Base-by-base conservation (phyloP, 164 flowering plant genomes). In the Hamamelis virginiana region DNA sequence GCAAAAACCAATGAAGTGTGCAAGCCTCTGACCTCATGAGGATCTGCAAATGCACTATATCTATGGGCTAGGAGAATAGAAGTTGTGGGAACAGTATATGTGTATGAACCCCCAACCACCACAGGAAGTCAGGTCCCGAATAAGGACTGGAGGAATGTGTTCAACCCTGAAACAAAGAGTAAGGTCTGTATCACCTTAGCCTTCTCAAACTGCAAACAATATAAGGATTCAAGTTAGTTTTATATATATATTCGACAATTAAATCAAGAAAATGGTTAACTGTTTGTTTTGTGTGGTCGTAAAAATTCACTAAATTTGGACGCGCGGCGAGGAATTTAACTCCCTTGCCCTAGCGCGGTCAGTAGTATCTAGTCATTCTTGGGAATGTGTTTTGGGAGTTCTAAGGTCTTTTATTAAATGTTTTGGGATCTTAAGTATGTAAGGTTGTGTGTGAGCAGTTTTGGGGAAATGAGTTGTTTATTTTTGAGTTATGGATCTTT, bases 71-170 rank as follows among this genome's bases (percentile, higher is more conserved):
- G 69, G 50, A 86, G 55, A 44, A 90, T 90, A 0, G 88, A 79
- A 16, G 71, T 69, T 0, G 72, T 65, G 5, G 93, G 89, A 22
- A 86, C 45, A 0, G 83, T n/a, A 72, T 74, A 89, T 1, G 88
- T 69, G 44, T 81, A 80, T 1, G 93, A 91, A 59, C 84, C 86
- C 18, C 78, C 86, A 12, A 83, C 81, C 4, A 89, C 84, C 0
- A 80, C 52, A 5, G 94, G 91, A 6, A 91, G 73, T 44, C 96
- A 71, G 23, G 91, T 83, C 12, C 96, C 96, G 47, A 91, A 86
- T 10, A 81, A 68, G 23, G 94, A 74, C 59, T 91, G 91, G 13
- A 84, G 47, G 5, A 91, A 71, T 13, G 96, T 90, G 73, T 78
- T 90, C 46, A 86, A 23, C 62, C 91, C 96, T 1, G 91, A 74